Evolutionary conservation across 495 filamentous ascomycete genomes (phyloP).

Genomic region (Aspergillus nanangensis): DNA sequence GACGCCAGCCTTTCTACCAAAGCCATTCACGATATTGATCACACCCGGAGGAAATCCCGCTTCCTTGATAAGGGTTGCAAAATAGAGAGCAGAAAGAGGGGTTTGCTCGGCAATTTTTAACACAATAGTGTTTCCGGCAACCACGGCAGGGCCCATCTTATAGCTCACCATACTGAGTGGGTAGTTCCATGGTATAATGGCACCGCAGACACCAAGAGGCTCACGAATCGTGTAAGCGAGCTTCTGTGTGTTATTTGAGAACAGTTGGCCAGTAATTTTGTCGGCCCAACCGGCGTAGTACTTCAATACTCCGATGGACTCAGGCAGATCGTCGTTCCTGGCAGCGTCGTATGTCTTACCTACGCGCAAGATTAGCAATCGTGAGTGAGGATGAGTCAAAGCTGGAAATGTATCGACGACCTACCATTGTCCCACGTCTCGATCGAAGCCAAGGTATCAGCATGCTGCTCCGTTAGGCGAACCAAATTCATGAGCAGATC

Average conservation of each 20-base stretch:
- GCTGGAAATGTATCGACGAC: too few species aligned
- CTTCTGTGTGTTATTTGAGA: constrained; percentile 74
- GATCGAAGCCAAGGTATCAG: constrained; percentile 73
- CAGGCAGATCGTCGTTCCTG: constrained; percentile 65
- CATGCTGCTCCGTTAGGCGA: constrained; percentile 65
- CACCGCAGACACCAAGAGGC: constrained; percentile 84
- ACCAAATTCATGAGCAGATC: constrained; percentile 69
- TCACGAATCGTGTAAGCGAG: constrained; percentile 85
- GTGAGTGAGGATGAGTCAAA: too few species aligned
- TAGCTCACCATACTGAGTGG: constrained; percentile 75
- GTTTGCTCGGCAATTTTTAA: constrained; percentile 86
- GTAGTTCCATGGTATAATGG: constrained; percentile 65
- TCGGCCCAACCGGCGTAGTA: constrained; percentile 91
- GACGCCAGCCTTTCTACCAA: constrained; percentile 66
- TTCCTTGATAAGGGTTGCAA: constrained; percentile 71
- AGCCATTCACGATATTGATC: constrained; percentile 77
- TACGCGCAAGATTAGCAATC: too few species aligned
- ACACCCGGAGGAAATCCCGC: constrained; percentile 86
- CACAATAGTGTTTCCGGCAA: constrained; percentile 76
- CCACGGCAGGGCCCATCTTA: constrained; percentile 84
- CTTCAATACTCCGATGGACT: constrained; percentile 63
- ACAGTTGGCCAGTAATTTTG: constrained; percentile 85
- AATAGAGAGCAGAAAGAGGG: constrained; percentile 71
- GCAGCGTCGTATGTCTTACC: constrained; percentile 77
- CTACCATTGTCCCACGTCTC: constrained; percentile 93